phyloP scores from a whole-genome alignment of 2,329 filamentous ascomycete species.

The Hirsutella thompsonii region DNA sequence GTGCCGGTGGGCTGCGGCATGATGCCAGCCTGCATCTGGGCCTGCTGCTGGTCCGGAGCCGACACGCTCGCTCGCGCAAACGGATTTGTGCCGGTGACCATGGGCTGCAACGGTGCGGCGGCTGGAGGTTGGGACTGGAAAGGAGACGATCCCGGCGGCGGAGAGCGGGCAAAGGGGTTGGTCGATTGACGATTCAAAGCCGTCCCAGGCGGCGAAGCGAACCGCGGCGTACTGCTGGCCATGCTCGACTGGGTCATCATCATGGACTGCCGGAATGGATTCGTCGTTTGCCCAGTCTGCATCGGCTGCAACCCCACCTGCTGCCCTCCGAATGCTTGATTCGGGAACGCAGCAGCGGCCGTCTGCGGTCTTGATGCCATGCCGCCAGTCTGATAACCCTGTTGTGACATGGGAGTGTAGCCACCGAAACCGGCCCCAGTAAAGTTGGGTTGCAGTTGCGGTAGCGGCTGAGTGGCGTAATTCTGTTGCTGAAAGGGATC shows the following conservation, averaged over 20 bases:
- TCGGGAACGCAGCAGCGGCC: constrained; percentile 36
- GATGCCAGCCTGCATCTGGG: constrained; percentile 24
- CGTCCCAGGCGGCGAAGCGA: constrained; percentile 28
- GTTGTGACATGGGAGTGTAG: constrained; percentile 57
- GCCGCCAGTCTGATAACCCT: constrained; percentile 36
- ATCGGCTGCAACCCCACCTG: constrained; percentile 28
- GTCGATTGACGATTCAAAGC: constrained; percentile 52
- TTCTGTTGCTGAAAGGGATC: constrained; percentile 20
- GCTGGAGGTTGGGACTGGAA: constrained; percentile 11
- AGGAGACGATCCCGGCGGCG: constrained; percentile 23
- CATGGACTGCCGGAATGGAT: constrained; percentile 91
- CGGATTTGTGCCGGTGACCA: constrained; percentile 45
- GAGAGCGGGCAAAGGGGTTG: constrained; percentile 73
- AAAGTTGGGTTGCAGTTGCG: constrained; percentile 31
- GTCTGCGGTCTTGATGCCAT: constrained; percentile 48
- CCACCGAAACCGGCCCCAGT: constrained; percentile 75
- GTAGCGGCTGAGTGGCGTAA: constrained; percentile 22
- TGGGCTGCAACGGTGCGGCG: constrained; percentile 29
- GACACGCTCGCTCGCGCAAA: constrained; percentile 34
- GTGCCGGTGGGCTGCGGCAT: constrained; percentile 70
- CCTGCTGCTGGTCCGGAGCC: constrained; percentile 23
- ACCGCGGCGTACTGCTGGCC: constrained; percentile 9
- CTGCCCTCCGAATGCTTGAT: constrained; percentile 16
- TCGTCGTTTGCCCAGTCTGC: constrained; percentile 48
- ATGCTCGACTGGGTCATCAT: constrained; percentile 47